Evolutionary conservation across 306 rosid species (phyloP), one percentile per base, ranked within the genome.

Genomic region (Acacia acuminata): DNA sequence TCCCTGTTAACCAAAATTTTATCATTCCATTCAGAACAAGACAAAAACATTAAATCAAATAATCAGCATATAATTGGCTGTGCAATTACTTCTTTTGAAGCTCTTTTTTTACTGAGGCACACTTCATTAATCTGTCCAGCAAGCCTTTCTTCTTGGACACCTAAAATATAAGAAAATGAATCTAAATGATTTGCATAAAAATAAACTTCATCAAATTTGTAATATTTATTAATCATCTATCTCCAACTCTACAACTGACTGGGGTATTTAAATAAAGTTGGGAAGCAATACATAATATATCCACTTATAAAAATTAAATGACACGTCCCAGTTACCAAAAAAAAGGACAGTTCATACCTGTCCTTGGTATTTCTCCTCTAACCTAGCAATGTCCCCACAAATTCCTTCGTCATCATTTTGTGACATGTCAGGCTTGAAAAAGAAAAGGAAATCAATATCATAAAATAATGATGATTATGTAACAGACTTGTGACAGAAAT

Each of bases 351-450:
- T 63, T 70, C 30, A 51, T 96, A 96, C 99, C 98, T 91, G 91
- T 83, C 79, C 92, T 64, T 74, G 90, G 87, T 86, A 80, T 85
- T 85, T 88, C 84, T 89, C 94, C 82, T 91, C 96, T 82, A 92
- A 77, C 88, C 82, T 88, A 82, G 88, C 72, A 71, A 96, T 93
- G 79, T 96, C 96, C 66, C 89, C 91, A 79, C 77, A 83, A 81
- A 94, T 89, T 84, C 86, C 92, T 78, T 90, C 98, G 86, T 93
- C 98, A 63, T 87, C 90, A 68, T 79, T 81, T 78, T 80, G 92
- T 65, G 85, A 70, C 90, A 89, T 89, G 88, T 84, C 92, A 76
- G 97, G 97, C 99, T 96, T 78, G 83, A 84, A 78, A 88, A 89
- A 74, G 76, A 84, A 77, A 87, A 87, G 55, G 69, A 76, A 88